Evolutionary conservation across 768 basidiomycete genomes (phyloP).

Genomic region (Mycena polygramma): DNA sequence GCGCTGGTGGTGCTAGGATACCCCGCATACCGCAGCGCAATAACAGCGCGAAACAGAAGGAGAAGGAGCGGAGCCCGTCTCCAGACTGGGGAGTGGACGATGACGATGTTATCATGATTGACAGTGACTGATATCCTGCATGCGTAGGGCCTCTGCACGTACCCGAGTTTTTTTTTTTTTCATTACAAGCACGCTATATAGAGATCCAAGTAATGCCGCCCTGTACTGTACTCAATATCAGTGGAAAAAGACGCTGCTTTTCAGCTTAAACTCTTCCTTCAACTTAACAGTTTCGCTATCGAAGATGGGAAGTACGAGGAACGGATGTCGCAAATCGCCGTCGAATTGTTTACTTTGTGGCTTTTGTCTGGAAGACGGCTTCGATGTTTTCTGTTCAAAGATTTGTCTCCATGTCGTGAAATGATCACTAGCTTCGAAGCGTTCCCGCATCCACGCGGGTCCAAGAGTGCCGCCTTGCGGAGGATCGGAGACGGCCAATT

Average conservation of each 20-base stretch:
- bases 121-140: conserved; percentile 69
- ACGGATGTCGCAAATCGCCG: background rate
- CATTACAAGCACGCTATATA: conserved; percentile 3
- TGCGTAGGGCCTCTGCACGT: background rate
- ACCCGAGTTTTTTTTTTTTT: background rate
- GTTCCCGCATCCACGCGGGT: conserved; percentile 27
- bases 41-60: conserved; percentile 43
- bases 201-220: conserved; percentile 1
- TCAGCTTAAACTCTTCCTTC: too few species aligned
- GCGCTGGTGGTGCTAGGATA: conserved; percentile 68
- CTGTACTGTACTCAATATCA: background rate
- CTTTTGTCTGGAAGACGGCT: conserved; percentile 29
- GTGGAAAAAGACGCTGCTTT: too few species aligned
- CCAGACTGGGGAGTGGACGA: conserved; percentile 90
- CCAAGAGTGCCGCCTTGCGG: conserved; percentile 23
- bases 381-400: conserved; percentile 14
- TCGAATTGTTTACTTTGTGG: background rate
- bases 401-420: conserved; percentile 8
- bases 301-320: conserved; percentile 19
- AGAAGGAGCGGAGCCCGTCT: conserved; percentile 70
- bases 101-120: conserved; percentile 84
- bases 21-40: conserved; percentile 59
- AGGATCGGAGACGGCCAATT: conserved; percentile 6
- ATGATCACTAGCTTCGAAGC: conserved; percentile 1
- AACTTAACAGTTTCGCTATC: background rate